Percentiles rank a stretch among this genome's conserved stretches.
Conservation (phyloP, 1,139 yeast genomes). For the Meyerozyma guilliermondii region DNA sequence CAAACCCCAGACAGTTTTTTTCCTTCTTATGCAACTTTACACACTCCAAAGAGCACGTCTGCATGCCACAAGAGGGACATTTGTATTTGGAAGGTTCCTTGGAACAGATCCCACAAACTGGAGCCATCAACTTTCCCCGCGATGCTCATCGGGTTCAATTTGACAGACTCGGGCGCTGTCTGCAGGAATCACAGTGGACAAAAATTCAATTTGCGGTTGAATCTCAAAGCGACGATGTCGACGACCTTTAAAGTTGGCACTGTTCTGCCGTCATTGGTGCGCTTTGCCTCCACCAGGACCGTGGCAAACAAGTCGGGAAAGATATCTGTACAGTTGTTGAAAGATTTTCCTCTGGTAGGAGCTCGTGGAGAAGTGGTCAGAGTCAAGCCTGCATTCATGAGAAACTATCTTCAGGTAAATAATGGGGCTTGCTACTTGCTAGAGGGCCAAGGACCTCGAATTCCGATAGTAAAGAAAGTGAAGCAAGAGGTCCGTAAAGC, state of each 20-base stretch:
- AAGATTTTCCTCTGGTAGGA: conserved; percentile 61
- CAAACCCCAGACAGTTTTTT: conserved; percentile 60
- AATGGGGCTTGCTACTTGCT: conserved; percentile 71
- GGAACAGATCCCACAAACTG: conserved; percentile 32
- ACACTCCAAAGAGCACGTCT: conserved; percentile 70
- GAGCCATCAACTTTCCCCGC: background rate
- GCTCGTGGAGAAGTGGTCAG: conserved; percentile 63
- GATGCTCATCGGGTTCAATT: conserved; percentile 1
- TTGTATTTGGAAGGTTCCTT: conserved; percentile 51
- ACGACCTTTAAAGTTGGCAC: background rate
- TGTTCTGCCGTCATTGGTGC: background rate
- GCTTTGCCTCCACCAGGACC: background rate
- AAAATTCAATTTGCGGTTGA: background rate
- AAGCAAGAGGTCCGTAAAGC: conserved; percentile 7
- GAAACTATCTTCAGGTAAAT: conserved; percentile 63
- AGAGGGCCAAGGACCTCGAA: conserved; percentile 48
- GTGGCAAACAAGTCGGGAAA: conserved; percentile 14
- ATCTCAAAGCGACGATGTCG: background rate
- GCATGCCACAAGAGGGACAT: conserved; percentile 76
- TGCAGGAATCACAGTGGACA: background rate
- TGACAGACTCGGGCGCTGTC: background rate
- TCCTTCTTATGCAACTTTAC: conserved; percentile 64
- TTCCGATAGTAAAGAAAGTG: conserved; percentile 50
- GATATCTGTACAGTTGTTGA: conserved; percentile 66
- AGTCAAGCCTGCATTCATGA: conserved; percentile 82